phyloP scores from a whole-genome alignment of 345 rosid species.

The Brassica cretica region DNA sequence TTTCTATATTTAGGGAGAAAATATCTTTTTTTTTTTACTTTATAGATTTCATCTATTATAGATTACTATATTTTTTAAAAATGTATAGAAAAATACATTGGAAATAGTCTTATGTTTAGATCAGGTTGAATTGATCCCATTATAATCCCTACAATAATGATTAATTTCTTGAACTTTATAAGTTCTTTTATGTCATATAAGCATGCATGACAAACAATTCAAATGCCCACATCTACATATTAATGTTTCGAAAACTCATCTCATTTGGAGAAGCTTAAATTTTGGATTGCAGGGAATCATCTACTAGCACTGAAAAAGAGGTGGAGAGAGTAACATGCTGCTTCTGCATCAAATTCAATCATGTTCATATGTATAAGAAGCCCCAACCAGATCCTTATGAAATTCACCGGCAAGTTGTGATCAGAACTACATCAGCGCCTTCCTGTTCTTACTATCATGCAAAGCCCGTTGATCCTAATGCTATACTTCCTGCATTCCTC shows the following conservation, averaged over 20 bases:
- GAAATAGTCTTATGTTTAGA: too few species aligned
- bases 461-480: slow-evolving; percentile 49
- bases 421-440: not conserved
- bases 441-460: slow-evolving; percentile 32
- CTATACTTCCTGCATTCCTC: slow-evolving; percentile 46
- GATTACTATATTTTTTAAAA: too few species aligned
- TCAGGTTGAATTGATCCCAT: not conserved
- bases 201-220: not conserved
- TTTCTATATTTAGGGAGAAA: too few species aligned
- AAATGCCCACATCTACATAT: not conserved
- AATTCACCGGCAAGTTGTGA: slow-evolving; percentile 40
- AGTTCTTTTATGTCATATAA: not conserved
- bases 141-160: not conserved
- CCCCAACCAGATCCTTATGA: slow-evolving; percentile 46
- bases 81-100: too few species aligned
- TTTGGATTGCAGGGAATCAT: slow-evolving; percentile 42
- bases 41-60: too few species aligned
- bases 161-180: not conserved
- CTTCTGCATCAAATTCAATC: slow-evolving; percentile 31
- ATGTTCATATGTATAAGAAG: slow-evolving; percentile 20
- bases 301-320: slow-evolving; percentile 30
- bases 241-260: not conserved
- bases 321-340: slow-evolving; percentile 44
- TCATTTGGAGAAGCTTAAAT: not conserved
- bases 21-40: too few species aligned